Evolutionary conservation across 1,284 basidiomycete species (phyloP).

Genomic region (Mycosarcoma maydis): DNA sequence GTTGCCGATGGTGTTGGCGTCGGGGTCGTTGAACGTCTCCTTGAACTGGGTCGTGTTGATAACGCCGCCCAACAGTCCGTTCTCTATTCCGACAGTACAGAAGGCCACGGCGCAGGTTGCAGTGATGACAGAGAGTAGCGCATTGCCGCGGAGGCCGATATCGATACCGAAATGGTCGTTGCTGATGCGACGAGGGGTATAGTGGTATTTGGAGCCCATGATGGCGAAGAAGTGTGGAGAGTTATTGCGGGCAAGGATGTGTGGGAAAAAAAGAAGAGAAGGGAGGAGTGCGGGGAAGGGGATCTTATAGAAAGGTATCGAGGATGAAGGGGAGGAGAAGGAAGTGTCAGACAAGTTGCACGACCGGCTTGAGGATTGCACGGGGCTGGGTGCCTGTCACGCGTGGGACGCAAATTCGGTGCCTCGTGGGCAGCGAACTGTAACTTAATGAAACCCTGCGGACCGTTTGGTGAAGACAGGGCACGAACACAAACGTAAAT

Average conservation of each 20-base stretch:
- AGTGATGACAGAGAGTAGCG: slow-evolving; percentile 36
- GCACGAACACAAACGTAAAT: no score
- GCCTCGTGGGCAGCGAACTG: not conserved
- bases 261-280: not conserved
- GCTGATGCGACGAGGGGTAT: slow-evolving; percentile 29
- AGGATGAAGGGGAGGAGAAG: not conserved
- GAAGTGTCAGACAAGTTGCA: not conserved
- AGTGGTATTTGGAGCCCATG: slow-evolving; percentile 14
- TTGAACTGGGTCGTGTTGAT: slow-evolving; percentile 26
- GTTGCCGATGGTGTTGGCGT: slow-evolving; percentile 45
- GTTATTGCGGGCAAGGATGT: not conserved
- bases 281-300: not conserved
- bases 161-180: slow-evolving; percentile 40
- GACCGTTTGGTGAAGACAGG: no score
- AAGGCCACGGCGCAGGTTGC: slow-evolving; percentile 38
- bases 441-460: no score
- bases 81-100: slow-evolving; percentile 38
- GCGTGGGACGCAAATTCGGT: no score
- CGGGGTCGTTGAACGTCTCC: slow-evolving; percentile 44
- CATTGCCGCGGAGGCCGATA: slow-evolving; percentile 35
- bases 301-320: not conserved
- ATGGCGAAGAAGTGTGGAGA: slow-evolving; percentile 1
- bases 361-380: no score
- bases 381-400: no score
- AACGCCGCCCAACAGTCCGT: slow-evolving; percentile 40